These are phyloP conservation scores for Lasiodiplodia theobromae DNA, from an alignment of 2,329 filamentous ascomycete genomes.

Conservation along the genomic window DNA sequence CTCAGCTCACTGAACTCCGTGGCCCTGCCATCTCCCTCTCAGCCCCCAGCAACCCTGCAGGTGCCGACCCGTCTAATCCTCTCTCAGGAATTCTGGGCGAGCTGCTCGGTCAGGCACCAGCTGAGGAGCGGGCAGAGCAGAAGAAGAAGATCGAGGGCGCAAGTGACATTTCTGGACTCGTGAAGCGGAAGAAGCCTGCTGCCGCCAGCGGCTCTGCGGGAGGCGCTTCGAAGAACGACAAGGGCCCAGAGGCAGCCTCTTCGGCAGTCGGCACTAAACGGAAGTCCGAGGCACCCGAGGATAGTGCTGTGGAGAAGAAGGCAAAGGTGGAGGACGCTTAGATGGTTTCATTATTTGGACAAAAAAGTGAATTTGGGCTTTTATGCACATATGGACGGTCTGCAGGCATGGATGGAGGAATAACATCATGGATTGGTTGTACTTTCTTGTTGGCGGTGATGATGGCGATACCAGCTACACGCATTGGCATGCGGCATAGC, in stretches of 20 bases:
- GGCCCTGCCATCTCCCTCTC: constrained; percentile 67
- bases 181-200: constrained; percentile 67
- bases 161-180: constrained; percentile 75
- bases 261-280: constrained; percentile 15
- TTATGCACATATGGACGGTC: background rate
- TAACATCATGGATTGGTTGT: background rate
- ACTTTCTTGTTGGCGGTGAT: background rate
- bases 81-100: constrained; percentile 69
- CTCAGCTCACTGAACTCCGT: constrained; percentile 73
- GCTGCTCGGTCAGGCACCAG: constrained; percentile 67
- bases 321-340: constrained; percentile 24
- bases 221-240: constrained; percentile 27
- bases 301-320: constrained; percentile 30
- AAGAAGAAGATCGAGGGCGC: constrained; percentile 77
- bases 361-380: background rate
- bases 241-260: constrained; percentile 13
- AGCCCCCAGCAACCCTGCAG: constrained; percentile 60
- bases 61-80: constrained; percentile 53
- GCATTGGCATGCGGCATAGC: background rate
- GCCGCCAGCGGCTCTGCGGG: constrained; percentile 2
- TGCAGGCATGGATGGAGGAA: background rate
- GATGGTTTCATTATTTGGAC: background rate
- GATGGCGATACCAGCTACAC: constrained; percentile 13
- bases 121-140: constrained; percentile 67
- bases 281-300: constrained; percentile 31